These are phyloP conservation scores for Blepharisma stoltei DNA, from an alignment of 73 alveolate genomes.

Conservation along the genomic window DNA sequence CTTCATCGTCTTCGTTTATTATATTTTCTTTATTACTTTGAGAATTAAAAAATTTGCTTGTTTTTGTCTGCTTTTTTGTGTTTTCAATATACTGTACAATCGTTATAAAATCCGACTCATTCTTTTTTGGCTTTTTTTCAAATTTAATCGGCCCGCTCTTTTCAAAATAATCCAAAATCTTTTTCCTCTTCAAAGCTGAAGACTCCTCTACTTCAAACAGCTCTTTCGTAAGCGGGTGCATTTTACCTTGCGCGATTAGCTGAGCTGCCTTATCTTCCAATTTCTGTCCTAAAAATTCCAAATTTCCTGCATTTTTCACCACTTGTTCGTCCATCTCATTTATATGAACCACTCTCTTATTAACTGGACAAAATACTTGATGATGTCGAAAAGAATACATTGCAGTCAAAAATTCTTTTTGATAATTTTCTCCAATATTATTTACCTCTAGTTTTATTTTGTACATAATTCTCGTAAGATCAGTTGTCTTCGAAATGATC, in stretches of 20 bases:
- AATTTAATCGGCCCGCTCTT: too few relatives aligned
- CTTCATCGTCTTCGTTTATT: too few relatives aligned
- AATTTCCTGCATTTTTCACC: neutral
- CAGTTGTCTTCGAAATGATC: constrained; percentile 29
- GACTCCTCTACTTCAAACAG: neutral
- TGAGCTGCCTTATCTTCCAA: neutral
- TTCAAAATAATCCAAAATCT: too few relatives aligned
- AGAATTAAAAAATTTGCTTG: neutral
- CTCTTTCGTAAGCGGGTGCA: constrained; percentile 18
- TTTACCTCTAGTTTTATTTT: constrained; percentile 47
- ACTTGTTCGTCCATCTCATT: constrained; percentile 46
- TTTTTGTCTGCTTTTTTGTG: neutral
- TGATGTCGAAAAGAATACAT: constrained; percentile 86
- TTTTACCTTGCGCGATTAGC: neutral
- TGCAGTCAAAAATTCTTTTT: constrained; percentile 81
- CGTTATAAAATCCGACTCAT: too few relatives aligned
- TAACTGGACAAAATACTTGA: constrained; percentile 89
- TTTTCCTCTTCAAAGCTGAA: too few relatives aligned
- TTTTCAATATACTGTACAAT: too few relatives aligned
- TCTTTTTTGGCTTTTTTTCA: too few relatives aligned
- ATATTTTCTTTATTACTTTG: too few relatives aligned
- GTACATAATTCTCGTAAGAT: constrained; percentile 24
- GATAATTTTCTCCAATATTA: constrained; percentile 73
- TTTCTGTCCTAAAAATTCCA: constrained; percentile 9
- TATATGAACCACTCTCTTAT: constrained; percentile 62